Conservation (phyloP, 371 early-diverging fungal genomes). For the Haplosporangium sp. region DNA sequence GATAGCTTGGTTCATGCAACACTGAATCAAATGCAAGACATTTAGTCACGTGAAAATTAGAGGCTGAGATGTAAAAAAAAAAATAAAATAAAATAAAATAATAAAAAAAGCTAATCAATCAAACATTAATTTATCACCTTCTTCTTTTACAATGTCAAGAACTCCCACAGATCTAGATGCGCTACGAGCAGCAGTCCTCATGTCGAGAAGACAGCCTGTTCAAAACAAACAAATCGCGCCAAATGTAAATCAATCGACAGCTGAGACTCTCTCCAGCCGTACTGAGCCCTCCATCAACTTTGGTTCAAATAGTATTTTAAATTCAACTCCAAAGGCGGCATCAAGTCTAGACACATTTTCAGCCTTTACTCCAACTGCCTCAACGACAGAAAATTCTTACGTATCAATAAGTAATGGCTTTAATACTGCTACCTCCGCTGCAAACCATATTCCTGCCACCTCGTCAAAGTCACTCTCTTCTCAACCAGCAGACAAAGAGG, state of each 20-base stretch:
- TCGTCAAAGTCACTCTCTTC: neutral
- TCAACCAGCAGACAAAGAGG: constrained; percentile 22
- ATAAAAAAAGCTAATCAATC: neutral
- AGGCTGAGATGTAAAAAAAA: neutral
- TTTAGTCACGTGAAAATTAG: neutral
- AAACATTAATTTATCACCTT: neutral
- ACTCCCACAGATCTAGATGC: constrained; percentile 27
- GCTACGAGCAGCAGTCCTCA: constrained; percentile 33
- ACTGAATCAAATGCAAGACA: neutral
- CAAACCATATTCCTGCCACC: neutral
- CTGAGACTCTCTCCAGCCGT: neutral
- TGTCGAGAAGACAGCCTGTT: constrained; percentile 21
- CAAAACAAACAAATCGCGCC: neutral
- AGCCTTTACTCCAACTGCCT: neutral
- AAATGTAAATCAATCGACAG: neutral
- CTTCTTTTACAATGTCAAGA: constrained; percentile 8
- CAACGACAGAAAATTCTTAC: neutral
- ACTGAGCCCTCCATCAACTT: neutral
- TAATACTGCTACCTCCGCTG: neutral
- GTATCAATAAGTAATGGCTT: neutral
- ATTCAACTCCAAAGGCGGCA: neutral
- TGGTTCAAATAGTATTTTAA: neutral
- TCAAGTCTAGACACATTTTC: neutral
- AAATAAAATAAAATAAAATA: neutral
- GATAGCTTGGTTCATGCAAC: neutral